Evolutionary conservation across 768 basidiomycete genomes (phyloP).

Genomic region (Trametes gibbosa): DNA sequence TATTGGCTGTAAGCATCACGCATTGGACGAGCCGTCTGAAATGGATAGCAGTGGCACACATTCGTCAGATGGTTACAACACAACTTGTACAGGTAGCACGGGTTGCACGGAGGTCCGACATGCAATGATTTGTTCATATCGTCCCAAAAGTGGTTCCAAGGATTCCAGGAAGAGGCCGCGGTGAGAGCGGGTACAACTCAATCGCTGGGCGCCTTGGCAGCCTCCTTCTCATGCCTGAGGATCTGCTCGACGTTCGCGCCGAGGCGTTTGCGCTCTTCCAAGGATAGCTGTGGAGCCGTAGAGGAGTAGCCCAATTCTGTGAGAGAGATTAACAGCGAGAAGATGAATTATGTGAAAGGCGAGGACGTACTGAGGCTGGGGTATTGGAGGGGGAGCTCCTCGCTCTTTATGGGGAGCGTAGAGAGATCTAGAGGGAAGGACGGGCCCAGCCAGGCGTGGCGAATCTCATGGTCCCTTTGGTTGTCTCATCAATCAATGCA

Average conservation of each 20-base stretch:
- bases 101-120: too few relatives aligned
- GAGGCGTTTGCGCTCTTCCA: slow-evolving; percentile 60
- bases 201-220: slow-evolving; percentile 56
- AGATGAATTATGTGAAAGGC: neutral
- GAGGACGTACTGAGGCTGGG: slow-evolving; percentile 36
- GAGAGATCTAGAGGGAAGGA: slow-evolving; percentile 66
- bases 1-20: too few relatives aligned
- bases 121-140: too few relatives aligned
- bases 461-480: slow-evolving; percentile 64
- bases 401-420: slow-evolving; percentile 47
- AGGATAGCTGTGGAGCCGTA: slow-evolving; percentile 41
- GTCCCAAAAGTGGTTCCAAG: too few relatives aligned
- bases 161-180: too few relatives aligned
- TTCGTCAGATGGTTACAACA: too few relatives aligned
- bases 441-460: slow-evolving; percentile 72
- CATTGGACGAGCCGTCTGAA: too few relatives aligned
- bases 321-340: neutral
- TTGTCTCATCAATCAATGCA: neutral
- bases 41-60: too few relatives aligned
- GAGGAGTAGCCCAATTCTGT: slow-evolving; percentile 73
- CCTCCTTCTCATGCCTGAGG: slow-evolving; percentile 61
- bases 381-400: slow-evolving; percentile 66
- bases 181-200: neutral
- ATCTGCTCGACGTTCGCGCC: slow-evolving; percentile 61
- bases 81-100: too few relatives aligned